Conservation (phyloP, 2,329 filamentous ascomycete genomes). For the Monosporascus sp. region DNA sequence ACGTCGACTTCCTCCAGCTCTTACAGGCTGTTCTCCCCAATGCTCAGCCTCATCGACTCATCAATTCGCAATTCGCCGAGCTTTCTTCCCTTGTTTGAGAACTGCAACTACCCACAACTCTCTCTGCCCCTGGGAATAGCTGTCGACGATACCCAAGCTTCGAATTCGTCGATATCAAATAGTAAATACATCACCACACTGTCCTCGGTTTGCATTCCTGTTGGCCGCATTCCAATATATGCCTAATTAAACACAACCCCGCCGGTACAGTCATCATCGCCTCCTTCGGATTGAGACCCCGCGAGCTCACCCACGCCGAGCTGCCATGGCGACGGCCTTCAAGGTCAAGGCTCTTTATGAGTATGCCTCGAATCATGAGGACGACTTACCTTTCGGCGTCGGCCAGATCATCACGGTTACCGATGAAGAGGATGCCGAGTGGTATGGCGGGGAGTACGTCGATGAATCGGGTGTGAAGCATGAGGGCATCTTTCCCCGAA, state of each 20-base stretch:
- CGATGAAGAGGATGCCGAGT: conserved; percentile 87
- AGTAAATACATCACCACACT: background rate
- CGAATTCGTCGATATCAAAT: background rate
- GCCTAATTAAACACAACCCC: background rate
- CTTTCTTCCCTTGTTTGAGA: conserved; percentile 17
- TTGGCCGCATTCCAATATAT: background rate
- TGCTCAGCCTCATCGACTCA: conserved; percentile 22
- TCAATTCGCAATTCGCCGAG: conserved; percentile 1
- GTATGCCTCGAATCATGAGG: conserved; percentile 87
- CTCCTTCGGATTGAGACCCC: conserved; percentile 3
- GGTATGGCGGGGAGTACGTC: conserved; percentile 85
- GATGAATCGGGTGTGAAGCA: conserved; percentile 69
- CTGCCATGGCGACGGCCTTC: conserved; percentile 70
- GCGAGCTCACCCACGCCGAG: conserved; percentile 13
- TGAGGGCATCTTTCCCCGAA: conserved; percentile 88
- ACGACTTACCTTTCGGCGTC: conserved; percentile 81
- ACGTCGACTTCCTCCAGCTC: conserved; percentile 42
- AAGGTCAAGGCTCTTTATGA: conserved; percentile 96
- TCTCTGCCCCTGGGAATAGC: background rate
- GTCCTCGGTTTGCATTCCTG: background rate
- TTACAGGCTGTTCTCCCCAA: conserved; percentile 32
- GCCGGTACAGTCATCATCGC: background rate
- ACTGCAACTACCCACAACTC: conserved; percentile 6
- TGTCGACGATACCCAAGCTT: background rate
- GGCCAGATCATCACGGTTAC: conserved; percentile 93